Conservation (phyloP, 345 rosid genomes). For the Euphorbia pulcherrima region DNA sequence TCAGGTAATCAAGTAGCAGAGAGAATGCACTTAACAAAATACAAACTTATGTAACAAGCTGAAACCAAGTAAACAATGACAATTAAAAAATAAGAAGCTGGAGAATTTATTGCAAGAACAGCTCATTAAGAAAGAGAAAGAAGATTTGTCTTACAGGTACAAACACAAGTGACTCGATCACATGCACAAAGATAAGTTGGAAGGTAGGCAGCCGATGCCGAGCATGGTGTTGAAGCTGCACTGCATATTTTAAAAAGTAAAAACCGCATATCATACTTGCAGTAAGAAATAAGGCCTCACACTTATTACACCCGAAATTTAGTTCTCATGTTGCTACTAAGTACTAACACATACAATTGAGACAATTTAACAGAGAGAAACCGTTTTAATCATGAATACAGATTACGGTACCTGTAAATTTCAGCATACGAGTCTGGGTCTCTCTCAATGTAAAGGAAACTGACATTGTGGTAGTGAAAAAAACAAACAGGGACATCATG, state of each 20-base stretch:
- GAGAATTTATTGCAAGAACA: background rate
- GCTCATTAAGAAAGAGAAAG: background rate
- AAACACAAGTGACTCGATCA: constrained; percentile 93
- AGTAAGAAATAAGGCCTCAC: constrained; percentile 14
- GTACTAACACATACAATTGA: constrained; percentile 7
- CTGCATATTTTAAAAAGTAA: constrained; percentile 54
- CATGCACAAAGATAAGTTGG: constrained; percentile 97
- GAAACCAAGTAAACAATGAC: background rate
- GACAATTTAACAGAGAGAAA: background rate
- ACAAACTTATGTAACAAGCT: background rate
- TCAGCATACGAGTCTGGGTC: constrained; percentile 97
- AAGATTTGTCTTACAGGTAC: constrained; percentile 61
- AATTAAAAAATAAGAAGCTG: background rate
- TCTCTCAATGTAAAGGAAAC: constrained; percentile 97
- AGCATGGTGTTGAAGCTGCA: constrained; percentile 99
- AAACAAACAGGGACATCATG: constrained; percentile 96
- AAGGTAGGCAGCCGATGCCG: constrained; percentile 93
- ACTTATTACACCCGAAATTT: background rate
- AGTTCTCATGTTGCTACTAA: background rate
- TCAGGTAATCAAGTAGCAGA: constrained; percentile 7
- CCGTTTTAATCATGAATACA: background rate
- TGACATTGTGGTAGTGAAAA: constrained; percentile 98
- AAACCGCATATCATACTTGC: constrained; percentile 29
- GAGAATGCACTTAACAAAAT: background rate
- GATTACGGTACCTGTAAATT: constrained; percentile 66